Evolutionary conservation across 2,329 filamentous ascomycete species (phyloP).

Genomic region (Calonectria multiphialidica): DNA sequence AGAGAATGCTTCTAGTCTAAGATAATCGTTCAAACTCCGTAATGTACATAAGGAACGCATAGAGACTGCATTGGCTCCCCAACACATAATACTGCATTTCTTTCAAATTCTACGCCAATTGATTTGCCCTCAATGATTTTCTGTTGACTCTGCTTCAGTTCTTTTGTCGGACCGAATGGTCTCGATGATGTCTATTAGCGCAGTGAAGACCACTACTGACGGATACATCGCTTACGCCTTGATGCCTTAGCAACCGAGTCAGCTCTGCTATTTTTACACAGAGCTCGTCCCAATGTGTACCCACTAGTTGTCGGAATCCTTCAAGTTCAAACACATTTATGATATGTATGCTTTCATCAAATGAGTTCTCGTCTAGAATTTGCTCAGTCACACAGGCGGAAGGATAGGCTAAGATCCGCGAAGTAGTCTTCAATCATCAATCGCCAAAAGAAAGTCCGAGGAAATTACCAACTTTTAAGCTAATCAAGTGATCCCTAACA

Average conservation of each 20-base stretch:
- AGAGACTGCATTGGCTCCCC: too few species aligned
- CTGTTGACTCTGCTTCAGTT: too few species aligned
- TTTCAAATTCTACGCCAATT: too few species aligned
- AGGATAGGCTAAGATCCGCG: constrained; percentile 52
- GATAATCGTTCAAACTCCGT: too few species aligned
- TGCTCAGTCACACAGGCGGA: constrained; percentile 51
- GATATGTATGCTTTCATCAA: constrained; percentile 55
- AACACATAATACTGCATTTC: too few species aligned
- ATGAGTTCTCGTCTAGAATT: constrained; percentile 31
- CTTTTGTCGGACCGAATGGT: neutral
- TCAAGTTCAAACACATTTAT: constrained; percentile 22
- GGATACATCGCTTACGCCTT: neutral
- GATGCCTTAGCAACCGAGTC: neutral
- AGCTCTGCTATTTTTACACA: neutral
- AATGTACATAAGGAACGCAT: too few species aligned
- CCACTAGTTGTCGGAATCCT: constrained; percentile 14
- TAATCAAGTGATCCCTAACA: too few species aligned
- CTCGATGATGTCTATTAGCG: neutral
- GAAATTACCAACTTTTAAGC: too few species aligned
- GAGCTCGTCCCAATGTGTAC: neutral
- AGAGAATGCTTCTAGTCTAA: too few species aligned
- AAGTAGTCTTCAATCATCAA: constrained; percentile 19
- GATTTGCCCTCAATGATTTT: too few species aligned
- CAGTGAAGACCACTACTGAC: neutral
- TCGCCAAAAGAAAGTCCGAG: too few species aligned